A percentile compares a stretch with the other conserved stretches of the same genome.
phyloP scores from a whole-genome alignment of 345 rosid species.

The Eucalyptus cladocalyx region DNA sequence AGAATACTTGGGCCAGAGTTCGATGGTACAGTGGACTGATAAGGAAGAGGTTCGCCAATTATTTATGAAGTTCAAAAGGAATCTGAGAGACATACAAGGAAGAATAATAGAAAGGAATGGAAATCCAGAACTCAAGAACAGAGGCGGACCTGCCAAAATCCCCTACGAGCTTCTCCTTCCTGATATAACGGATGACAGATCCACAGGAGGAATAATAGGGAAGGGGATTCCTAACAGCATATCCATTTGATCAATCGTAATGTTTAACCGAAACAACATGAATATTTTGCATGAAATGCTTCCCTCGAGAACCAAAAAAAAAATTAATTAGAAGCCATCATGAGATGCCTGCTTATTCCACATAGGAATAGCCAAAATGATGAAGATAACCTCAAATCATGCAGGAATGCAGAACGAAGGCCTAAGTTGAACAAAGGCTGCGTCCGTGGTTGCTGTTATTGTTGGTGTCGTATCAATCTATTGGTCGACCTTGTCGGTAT shows the following conservation, averaged over 20 bases:
- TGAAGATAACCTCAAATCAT: neutral
- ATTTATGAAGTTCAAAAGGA: conserved; percentile 17
- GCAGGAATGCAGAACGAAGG: neutral
- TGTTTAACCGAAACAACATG: neutral
- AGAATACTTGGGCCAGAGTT: conserved; percentile 38
- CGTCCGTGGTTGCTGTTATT: neutral
- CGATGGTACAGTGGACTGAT: conserved; percentile 18
- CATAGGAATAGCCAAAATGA: neutral
- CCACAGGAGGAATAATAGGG: conserved; percentile 16
- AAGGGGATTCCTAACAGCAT: conserved; percentile 51
- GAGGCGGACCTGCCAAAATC: conserved; percentile 36
- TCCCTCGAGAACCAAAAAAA: neutral
- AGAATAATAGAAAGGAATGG: conserved; percentile 27
- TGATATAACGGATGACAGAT: conserved; percentile 1
- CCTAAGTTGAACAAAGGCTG: neutral
- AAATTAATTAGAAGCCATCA: neutral
- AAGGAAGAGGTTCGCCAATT: conserved; percentile 10
- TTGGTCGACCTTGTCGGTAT: neutral
- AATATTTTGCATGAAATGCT: neutral
- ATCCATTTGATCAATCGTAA: conserved; percentile 10
- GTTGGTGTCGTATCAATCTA: neutral
- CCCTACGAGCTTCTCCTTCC: conserved; percentile 38
- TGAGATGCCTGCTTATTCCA: neutral
- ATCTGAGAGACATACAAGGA: conserved; percentile 20
- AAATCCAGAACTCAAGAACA: conserved; percentile 25